Evolutionary conservation across 2,329 filamentous ascomycete genomes (phyloP).

Genomic region (Colletotrichum salicis): DNA sequence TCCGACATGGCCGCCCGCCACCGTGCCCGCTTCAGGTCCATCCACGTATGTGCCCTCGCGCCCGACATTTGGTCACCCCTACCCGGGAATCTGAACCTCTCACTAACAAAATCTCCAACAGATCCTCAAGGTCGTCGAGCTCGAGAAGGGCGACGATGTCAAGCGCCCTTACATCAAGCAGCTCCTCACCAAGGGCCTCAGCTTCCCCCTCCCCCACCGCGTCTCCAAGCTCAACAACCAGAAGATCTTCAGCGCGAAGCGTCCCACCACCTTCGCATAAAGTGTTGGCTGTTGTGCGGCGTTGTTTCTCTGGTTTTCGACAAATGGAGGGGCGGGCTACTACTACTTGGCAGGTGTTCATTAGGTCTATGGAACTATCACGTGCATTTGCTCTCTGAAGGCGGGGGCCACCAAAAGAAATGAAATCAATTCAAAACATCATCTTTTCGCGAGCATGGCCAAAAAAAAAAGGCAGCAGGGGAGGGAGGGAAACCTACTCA

Average conservation of each 20-base stretch:
- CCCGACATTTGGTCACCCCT: too few species aligned
- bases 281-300: slow-evolving; percentile 50
- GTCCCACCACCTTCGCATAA: slow-evolving; percentile 98
- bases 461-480: slow-evolving; percentile 4
- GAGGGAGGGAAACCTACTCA: slow-evolving; percentile 10
- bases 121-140: slow-evolving; percentile 98
- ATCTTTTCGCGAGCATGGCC: slow-evolving; percentile 27
- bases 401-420: slow-evolving; percentile 48
- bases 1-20: slow-evolving; percentile 99
- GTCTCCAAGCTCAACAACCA: slow-evolving; percentile 82
- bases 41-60: slow-evolving; percentile 79
- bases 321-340: slow-evolving; percentile 53
- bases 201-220: slow-evolving; percentile 99
- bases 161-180: slow-evolving; percentile 99
- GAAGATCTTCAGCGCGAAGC: slow-evolving; percentile 93
- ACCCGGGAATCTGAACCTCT: background rate
- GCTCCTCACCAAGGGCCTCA: slow-evolving; percentile 92
- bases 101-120: slow-evolving; percentile 49
- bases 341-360: slow-evolving; percentile 64
- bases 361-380: slow-evolving; percentile 70
- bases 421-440: slow-evolving; percentile 50
- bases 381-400: slow-evolving; percentile 66
- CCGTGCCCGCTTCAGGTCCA: slow-evolving; percentile 96
- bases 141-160: slow-evolving; percentile 93
- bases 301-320: slow-evolving; percentile 62